Evolutionary conservation across 1,284 basidiomycete species (phyloP).

Genomic region (Rugiboletus extremiorientalis): DNA sequence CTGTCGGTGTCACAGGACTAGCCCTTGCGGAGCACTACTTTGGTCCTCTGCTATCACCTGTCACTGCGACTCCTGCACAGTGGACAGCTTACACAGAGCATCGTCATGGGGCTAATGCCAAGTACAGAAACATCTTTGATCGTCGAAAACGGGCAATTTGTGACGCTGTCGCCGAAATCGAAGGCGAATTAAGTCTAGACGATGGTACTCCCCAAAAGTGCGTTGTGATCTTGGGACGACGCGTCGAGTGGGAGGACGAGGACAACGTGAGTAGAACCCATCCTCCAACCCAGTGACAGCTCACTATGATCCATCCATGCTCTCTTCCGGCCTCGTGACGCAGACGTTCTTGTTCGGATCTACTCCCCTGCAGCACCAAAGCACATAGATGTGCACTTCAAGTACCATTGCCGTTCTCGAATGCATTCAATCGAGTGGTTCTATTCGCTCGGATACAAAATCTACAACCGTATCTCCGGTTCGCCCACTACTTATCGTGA

Average conservation of each 20-base stretch:
- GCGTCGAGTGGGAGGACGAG: neutral
- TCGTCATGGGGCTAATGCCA: conserved; percentile 1
- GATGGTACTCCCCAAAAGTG: conserved; percentile 9
- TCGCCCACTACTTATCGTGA: neutral
- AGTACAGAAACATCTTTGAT: too few species aligned
- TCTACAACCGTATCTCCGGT: neutral
- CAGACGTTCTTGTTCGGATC: conserved; percentile 5
- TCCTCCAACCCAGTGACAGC: neutral
- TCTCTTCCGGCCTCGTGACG: conserved; percentile 9
- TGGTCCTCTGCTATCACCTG: conserved; percentile 9
- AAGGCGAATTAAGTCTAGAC: conserved; percentile 1
- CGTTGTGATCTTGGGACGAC: conserved; percentile 1
- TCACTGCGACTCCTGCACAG: neutral
- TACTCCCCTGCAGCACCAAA: conserved; percentile 10
- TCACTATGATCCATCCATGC: neutral
- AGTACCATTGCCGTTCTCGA: conserved; percentile 7
- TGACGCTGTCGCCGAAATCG: conserved; percentile 3
- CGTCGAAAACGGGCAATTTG: neutral
- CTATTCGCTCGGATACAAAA: conserved; percentile 19
- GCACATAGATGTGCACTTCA: conserved; percentile 18
- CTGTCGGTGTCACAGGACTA: neutral
- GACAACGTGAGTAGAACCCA: neutral
- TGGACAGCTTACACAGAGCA: conserved; percentile 12
- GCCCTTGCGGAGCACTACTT: conserved; percentile 11
- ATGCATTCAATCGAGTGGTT: conserved; percentile 6